Base-by-base conservation (phyloP, 2,329 filamentous ascomycete genomes). In the Ceratocystis smalleyi region DNA sequence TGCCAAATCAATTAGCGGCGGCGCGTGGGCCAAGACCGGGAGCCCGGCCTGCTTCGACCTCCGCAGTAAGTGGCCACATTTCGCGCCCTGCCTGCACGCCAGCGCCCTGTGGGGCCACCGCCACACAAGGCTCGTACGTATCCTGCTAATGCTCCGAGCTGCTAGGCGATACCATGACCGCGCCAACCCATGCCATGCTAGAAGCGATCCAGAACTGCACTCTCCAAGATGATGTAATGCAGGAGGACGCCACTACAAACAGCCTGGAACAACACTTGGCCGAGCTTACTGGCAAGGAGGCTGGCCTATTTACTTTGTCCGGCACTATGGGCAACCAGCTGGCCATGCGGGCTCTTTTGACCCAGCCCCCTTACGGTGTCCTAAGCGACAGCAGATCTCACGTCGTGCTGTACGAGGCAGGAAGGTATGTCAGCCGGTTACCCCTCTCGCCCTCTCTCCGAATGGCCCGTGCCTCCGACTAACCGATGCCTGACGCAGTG, bases 311-410 rank as follows among this genome's bases (percentile, higher is more conserved):
- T 63, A 89, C 96, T 64, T 79, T 95, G 66, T 94, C 89, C 0
- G 92, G 92, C 2, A 96, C 91, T 3, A 96, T 96, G 91, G 91
- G 90, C 49, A 96, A 96, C 75, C 91, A 96, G 73, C 78, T 96
- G 19, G 86, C 87, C 0, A 79, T 96, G 51, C 84, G 91, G 47
- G 81, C 88, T 1, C 87, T 94, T 66, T 79, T 96, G 15, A 81
- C 78, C 0, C 86, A 89, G 67, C 91, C 91, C 15, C 92, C 92
- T 0, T 84, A 95, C 72, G 82, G 82, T 6, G 82, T 96, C 4
- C 76, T 96, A 7, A 89, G 87, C 69, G 91, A 96, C 72, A 78
- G 85, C 68, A 82, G 89, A 43, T 82, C 84, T 3, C 92, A 96
- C 72, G 88, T 96, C 65, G 77, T 89, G 65, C 78, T 84, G 49